Percentiles rank a stretch among this genome's conserved stretches.
Conservation (phyloP, 2,329 filamentous ascomycete genomes). For the Penicillium sclerotiorum region DNA sequence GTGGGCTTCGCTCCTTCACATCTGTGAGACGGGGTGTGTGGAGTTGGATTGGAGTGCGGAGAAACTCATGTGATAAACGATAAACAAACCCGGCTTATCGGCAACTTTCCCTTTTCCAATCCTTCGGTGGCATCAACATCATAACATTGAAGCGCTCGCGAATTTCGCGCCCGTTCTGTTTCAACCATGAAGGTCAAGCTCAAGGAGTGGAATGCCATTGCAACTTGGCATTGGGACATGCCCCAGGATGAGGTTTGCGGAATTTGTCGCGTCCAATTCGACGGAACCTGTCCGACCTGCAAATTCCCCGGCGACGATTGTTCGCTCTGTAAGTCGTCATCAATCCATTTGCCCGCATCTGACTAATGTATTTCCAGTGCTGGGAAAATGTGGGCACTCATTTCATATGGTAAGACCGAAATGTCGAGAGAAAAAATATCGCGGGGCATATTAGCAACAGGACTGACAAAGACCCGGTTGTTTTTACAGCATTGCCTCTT, state of each 20-base stretch:
- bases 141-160: too few relatives aligned
- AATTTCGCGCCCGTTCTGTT: too few relatives aligned
- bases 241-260: conserved; percentile 97
- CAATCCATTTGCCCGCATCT: neutral
- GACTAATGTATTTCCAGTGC: conserved; percentile 60
- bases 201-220: conserved; percentile 89
- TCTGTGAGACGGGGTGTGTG: conserved; percentile 20
- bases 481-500: conserved; percentile 80
- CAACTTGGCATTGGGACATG: conserved; percentile 97
- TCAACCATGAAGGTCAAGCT: conserved; percentile 88
- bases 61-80: conserved; percentile 25
- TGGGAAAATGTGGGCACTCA: conserved; percentile 94
- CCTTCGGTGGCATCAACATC: neutral
- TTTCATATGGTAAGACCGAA: conserved; percentile 82
- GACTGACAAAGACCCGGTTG: conserved; percentile 6
- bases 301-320: conserved; percentile 98
- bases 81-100: conserved; percentile 20
- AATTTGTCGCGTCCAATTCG: conserved; percentile 97
- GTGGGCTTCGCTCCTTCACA: conserved; percentile 30
- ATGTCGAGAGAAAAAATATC: neutral
- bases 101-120: conserved; percentile 3
- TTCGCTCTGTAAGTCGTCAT: conserved; percentile 70
- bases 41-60: conserved; percentile 19
- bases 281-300: conserved; percentile 96
- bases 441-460: neutral